Evolutionary conservation across 768 basidiomycete species (phyloP).

Genomic region (Mycena polygramma): DNA sequence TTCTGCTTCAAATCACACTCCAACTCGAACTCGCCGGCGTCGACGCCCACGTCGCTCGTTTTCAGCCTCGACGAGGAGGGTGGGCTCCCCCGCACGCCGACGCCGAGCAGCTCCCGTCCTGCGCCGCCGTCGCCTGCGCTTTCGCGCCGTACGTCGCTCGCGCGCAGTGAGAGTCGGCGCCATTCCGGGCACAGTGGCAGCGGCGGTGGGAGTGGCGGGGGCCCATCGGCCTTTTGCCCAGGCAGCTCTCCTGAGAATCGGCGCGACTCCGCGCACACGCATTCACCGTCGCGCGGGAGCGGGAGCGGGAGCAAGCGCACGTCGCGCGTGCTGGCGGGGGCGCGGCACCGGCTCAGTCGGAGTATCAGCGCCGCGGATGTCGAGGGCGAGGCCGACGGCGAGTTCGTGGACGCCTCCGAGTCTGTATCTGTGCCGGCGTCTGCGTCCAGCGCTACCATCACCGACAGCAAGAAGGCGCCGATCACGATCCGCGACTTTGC

Average conservation of each 20-base stretch:
- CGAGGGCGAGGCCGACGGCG: conserved; percentile 2
- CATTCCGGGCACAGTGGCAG: no score
- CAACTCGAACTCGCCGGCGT: conserved; percentile 22
- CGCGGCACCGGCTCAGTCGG: conserved; percentile 31
- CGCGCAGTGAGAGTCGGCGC: not conserved
- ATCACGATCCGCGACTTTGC: conserved; percentile 62
- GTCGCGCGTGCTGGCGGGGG: conserved; percentile 17
- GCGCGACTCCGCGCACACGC: not conserved
- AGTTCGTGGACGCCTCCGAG: not conserved
- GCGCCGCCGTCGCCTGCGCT: conserved; percentile 72
- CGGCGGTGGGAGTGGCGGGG: no score
- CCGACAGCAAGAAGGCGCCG: conserved; percentile 3
- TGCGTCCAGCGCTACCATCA: not conserved
- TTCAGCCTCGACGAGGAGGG: conserved; percentile 38
- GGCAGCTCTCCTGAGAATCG: not conserved
- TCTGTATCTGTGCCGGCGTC: no score
- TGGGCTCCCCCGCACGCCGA: conserved; percentile 44
- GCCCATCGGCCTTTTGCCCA: no score
- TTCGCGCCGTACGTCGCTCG: conserved; percentile 58
- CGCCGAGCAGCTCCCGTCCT: conserved; percentile 60
- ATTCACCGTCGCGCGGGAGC: not conserved
- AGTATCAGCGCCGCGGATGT: conserved; percentile 31
- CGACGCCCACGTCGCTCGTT: conserved; percentile 19
- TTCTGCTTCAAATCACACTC: not conserved
- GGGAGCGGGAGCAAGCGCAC: conserved; percentile 5